These are phyloP conservation scores for Cyberlindnera euphorbiiphila DNA, from an alignment of 805 yeast genomes.

Conservation along the genomic window DNA sequence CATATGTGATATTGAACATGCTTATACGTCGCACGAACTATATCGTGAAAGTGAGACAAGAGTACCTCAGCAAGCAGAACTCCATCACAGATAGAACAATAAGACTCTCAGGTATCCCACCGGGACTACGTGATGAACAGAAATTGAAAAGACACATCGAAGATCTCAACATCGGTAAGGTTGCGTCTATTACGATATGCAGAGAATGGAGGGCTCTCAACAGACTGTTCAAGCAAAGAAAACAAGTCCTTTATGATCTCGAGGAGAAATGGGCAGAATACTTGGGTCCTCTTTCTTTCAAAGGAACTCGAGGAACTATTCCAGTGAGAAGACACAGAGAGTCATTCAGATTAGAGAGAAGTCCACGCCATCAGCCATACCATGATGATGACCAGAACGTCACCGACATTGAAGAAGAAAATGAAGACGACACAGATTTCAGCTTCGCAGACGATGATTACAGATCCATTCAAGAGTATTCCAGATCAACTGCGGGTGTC, in stretches of 20 bases:
- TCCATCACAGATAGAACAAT: conserved; percentile 91
- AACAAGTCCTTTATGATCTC: conserved; percentile 46
- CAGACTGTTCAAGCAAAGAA: conserved; percentile 56
- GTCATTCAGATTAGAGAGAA: conserved; percentile 22
- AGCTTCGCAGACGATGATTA: conserved; percentile 19
- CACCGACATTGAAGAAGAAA: conserved; percentile 13
- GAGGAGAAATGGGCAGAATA: conserved; percentile 75
- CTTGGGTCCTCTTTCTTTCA: conserved; percentile 39
- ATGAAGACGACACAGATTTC: conserved; percentile 7
- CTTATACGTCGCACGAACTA: conserved; percentile 66
- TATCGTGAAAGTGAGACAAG: conserved; percentile 76
- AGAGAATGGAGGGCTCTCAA: conserved; percentile 83
- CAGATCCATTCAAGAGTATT: conserved; percentile 23
- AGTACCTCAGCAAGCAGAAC: conserved; percentile 77
- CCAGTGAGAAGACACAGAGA: conserved; percentile 27
- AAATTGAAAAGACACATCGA: conserved; percentile 73
- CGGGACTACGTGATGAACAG: conserved; percentile 67
- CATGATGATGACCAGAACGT: conserved; percentile 12
- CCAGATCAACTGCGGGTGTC: conserved; percentile 19
- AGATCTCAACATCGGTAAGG: conserved; percentile 73
- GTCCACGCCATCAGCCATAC: conserved; percentile 14
- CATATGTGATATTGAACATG: conserved; percentile 56
- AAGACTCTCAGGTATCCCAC: conserved; percentile 83
- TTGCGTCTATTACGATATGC: conserved; percentile 72
- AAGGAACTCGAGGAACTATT: conserved; percentile 16